A percentile compares a stretch with the other conserved stretches of the same genome.
These are phyloP conservation scores for Uronychia setigera DNA, from an alignment of 73 alveolate genomes.

Conservation along the genomic window DNA sequence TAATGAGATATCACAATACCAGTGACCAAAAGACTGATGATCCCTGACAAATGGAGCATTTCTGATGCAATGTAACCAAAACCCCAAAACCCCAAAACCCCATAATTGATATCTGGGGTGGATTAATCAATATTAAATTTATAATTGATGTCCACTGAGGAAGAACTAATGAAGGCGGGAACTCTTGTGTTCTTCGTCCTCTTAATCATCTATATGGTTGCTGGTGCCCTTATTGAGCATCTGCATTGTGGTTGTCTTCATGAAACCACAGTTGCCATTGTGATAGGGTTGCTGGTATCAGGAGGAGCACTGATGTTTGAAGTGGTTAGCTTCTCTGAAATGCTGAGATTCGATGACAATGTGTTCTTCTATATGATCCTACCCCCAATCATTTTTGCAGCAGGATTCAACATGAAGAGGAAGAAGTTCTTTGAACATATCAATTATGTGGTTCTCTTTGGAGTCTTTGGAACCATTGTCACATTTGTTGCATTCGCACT, in stretches of 20 bases:
- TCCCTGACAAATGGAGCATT: too few relatives aligned
- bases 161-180: constrained; percentile 7
- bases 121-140: too few relatives aligned
- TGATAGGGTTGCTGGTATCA: constrained; percentile 26
- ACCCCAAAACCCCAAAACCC: too few relatives aligned
- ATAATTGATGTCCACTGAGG: too few relatives aligned
- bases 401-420: constrained; percentile 91
- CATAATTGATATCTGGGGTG: too few relatives aligned
- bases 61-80: too few relatives aligned
- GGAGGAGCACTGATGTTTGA: not conserved
- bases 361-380: constrained; percentile 59
- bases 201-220: constrained; percentile 9
- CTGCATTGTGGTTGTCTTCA: constrained; percentile 8
- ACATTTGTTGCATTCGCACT: constrained; percentile 82
- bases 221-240: constrained; percentile 22
- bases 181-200: constrained; percentile 4
- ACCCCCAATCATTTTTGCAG: constrained; percentile 90
- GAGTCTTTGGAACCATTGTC: constrained; percentile 93
- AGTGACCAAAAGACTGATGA: too few relatives aligned
- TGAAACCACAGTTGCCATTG: constrained; percentile 27
- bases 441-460: constrained; percentile 87
- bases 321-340: constrained; percentile 3
- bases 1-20: too few relatives aligned
- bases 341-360: constrained; percentile 13
- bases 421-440: constrained; percentile 93